Base-by-base conservation (phyloP, 2,329 filamentous ascomycete species). In the Alternaria tenuissima region DNA sequence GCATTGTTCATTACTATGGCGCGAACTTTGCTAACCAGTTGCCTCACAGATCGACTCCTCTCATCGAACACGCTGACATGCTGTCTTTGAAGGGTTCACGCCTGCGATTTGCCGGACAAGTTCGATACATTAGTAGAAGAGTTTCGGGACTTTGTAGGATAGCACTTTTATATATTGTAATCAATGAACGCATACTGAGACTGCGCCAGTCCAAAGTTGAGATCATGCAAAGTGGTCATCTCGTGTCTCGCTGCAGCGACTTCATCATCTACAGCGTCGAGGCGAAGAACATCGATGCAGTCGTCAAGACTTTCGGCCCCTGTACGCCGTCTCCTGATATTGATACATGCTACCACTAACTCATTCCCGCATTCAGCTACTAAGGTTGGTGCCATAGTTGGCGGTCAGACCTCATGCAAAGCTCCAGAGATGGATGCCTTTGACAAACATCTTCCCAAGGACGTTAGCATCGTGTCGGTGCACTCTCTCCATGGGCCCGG, bases 211-310 rank as follows among this genome's bases (percentile, higher is more conserved):
- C 86, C 63, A 84, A 82, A 72, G 83, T 99, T 84, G 89, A 91
- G 80, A 95, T 99, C 74, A 89, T 94, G 78, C 89, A 88, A 79
- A 97, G 97, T 87, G 96, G 96, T 72, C 94, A 98, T 82, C 87
- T 94, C 79, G 95, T 99, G 72, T 97, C 95, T 71, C 89, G 95
- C 81, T 89, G 90, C 80, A 97, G 94, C 89, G 94, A 98, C 85
- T 98, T 94, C 80, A 97, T 97, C 82, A 93, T 99, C 78, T 99
- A 99, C 86, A 96, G 91, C 81, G 95, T 99, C 80, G 94, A 98
- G 81, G 95, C 95, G 63, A 93, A 93, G 72, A 87, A 90, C 67
- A 96, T 99, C 79, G 91, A 93, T 77, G 87, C 86, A 68, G 92
- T 97, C 71, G 95, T 97, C 73, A 90, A 90, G 64, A 85, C 90